Evolutionary conservation across 169 alveolate species (phyloP), one percentile per base, ranked within the genome.

Genomic region (Cryptosporidium viatorum): DNA sequence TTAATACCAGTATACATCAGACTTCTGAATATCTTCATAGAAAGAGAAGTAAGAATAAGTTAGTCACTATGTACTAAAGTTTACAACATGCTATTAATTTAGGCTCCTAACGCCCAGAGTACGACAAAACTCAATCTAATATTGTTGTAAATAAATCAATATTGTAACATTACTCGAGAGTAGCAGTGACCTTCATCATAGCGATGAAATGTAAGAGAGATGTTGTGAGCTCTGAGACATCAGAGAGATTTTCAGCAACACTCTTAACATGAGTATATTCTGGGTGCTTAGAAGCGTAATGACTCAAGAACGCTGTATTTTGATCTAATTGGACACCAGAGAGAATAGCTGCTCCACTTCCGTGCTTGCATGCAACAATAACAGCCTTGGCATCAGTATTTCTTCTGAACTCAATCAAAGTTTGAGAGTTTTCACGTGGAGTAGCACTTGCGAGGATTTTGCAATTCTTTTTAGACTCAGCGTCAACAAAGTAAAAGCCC

Each of bases 271-370:
- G 62, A 10, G 31, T 65, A 41, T 55, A 1, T 8, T 59, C 73
- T 59, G 74, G 89, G 21, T 60, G 60, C n/a, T 31, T 60, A 0
- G 31, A 5, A 4, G 45, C 12, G 12, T 45, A 18, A 16, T 16
- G 0, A 0, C 8, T 23, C 48, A 80, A 21, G 35, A 80, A 80
- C 31, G 51, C 31, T 26, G 16, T 18, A 21, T 80, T 80, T 41
- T 80, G 73, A 31, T 80, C 89, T n/a, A 80, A 26, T 12, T 80
- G 74, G 29, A 80, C n/a, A 7, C 73, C 73, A 2, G 89, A 62
- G 67, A 80, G 52, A 23, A 80, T 80, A 0, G 75, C 89, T 0
- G 75, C 80, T 18, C 89, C 89, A 21, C 62, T 41, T 41, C 89
- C 89, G 62, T 62, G 68, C 55, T 21, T 62, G 41, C 89, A 80